Conservation (phyloP, 2,329 filamentous ascomycete species). For the Cladosporium sp. region DNA sequence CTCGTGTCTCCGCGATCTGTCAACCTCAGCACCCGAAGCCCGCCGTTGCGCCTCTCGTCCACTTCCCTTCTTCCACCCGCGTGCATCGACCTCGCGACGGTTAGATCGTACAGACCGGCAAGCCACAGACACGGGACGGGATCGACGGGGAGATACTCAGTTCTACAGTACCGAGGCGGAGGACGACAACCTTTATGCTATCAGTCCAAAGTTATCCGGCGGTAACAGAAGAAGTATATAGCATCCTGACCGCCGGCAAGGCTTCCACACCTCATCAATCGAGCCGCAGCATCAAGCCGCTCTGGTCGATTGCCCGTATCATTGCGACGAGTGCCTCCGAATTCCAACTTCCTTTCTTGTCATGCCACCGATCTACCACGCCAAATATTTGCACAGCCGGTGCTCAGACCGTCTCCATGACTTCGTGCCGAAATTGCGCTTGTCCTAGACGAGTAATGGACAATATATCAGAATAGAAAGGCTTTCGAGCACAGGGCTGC, state of each 20-base stretch:
- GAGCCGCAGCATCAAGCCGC: too few relatives aligned
- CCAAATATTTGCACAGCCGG: neutral
- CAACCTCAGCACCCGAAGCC: neutral
- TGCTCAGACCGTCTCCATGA: slow-evolving; percentile 1
- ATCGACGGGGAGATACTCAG: too few relatives aligned
- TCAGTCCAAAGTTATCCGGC: neutral
- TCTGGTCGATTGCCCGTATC: too few relatives aligned
- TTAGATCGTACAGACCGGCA: slow-evolving; percentile 4
- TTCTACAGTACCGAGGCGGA: too few relatives aligned
- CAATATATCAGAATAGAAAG: neutral
- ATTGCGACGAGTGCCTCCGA: too few relatives aligned
- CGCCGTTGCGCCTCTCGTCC: slow-evolving; percentile 4
- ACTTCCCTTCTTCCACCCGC: slow-evolving; percentile 9
- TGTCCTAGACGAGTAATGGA: neutral
- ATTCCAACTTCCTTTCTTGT: too few relatives aligned
- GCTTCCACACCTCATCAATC: neutral
- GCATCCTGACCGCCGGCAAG: neutral
- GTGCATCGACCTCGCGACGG: neutral
- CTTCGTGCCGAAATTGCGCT: slow-evolving; percentile 1
- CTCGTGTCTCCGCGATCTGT: slow-evolving; percentile 12
- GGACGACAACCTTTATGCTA: neutral
- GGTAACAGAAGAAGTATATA: neutral
- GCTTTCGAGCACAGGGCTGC: too few relatives aligned
- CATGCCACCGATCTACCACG: neutral
- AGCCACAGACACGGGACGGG: slow-evolving; percentile 9